Percentiles rank a stretch among this genome's conserved stretches.
These are phyloP conservation scores for Acanthamoeba sp. DNA, from an alignment of 208 protist genomes.

Conservation along the genomic window DNA sequence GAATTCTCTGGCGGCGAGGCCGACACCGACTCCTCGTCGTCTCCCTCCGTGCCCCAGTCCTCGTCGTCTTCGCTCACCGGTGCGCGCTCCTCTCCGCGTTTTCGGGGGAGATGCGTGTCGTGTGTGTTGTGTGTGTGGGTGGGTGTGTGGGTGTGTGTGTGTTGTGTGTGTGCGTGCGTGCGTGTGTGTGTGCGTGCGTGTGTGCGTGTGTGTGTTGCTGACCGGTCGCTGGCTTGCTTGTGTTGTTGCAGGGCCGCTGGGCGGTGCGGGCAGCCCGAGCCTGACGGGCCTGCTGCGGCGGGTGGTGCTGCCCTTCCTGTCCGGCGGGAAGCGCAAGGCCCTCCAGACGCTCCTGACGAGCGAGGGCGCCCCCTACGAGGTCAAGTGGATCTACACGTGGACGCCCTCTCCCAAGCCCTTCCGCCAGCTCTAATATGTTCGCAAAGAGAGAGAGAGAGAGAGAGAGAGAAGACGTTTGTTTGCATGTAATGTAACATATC, in stretches of 20 bases:
- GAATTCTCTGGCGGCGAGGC: background rate
- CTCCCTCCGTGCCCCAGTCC: too few species aligned
- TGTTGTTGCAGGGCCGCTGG: background rate
- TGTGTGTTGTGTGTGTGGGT: too few species aligned
- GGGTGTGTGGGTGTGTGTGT: too few species aligned
- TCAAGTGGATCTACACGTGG: conserved; percentile 51
- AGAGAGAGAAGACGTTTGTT: too few species aligned
- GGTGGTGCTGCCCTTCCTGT: conserved; percentile 31
- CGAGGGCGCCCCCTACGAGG: conserved; percentile 7
- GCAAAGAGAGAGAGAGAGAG: too few species aligned
- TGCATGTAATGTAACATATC: too few species aligned
- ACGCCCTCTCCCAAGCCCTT: conserved; percentile 64
- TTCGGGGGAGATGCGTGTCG: background rate
- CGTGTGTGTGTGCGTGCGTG: too few species aligned
- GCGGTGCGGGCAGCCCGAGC: background rate
- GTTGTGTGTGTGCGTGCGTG: too few species aligned
- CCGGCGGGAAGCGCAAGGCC: background rate
- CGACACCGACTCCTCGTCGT: background rate
- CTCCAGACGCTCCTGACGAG: background rate
- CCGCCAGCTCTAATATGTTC: conserved; percentile 62
- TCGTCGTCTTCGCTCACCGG: background rate
- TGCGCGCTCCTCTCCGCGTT: background rate
- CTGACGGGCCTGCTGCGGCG: background rate
- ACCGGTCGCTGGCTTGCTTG: background rate
- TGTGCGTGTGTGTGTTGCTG: background rate